Base-by-base conservation (phyloP, 441 rosid genomes). In the Kokia cookei region DNA sequence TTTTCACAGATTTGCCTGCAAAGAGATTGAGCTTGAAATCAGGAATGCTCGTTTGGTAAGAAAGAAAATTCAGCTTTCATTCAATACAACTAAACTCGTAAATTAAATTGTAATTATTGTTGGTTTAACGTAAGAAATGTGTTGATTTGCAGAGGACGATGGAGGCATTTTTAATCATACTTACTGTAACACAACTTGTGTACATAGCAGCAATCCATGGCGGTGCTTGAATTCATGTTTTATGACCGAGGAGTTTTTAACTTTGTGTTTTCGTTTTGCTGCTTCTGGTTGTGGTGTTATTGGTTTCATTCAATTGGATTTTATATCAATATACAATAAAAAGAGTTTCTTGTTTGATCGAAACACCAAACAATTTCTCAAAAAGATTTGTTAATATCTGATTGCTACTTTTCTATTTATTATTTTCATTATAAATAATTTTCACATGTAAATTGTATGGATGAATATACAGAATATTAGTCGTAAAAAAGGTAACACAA, bases 101-200 rank as follows among this genome's bases (percentile, higher is more conserved):
- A 45, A 8, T 7, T 14, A 11, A 3, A 48, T 12, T 14, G 53
- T 12, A 48, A 48, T 48, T 40, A 10, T 40, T 48, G 53, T 11
- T 48, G n/a, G 53, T 48, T 48, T 48, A 13, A 48, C 53, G 53
- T 48, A 4, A 27, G 40, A 27, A 60, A 14, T 27, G 9, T 51
- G 1, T 45, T 7, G 9, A 40, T 73, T 58, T 79, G 88, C 90
- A 96, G 98, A 93, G 90, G 86, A 96, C 99, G 47, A 87, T 93
- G 99, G 99, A 96, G 85, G 99, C 99, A 11, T 93, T 93, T 76
- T 12, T 88, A 72, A 89, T 93, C 77, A 96, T 96, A 78, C 95
- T 96, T 40, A 85, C 99, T 8, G 94, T 79, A 8, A 93, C 98
- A 19, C 98, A 95, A 83, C 93, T 96, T 47, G 65, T 96, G 0